Conservation (phyloP, 1,284 basidiomycete genomes). For the Ganoderma lucidum region DNA sequence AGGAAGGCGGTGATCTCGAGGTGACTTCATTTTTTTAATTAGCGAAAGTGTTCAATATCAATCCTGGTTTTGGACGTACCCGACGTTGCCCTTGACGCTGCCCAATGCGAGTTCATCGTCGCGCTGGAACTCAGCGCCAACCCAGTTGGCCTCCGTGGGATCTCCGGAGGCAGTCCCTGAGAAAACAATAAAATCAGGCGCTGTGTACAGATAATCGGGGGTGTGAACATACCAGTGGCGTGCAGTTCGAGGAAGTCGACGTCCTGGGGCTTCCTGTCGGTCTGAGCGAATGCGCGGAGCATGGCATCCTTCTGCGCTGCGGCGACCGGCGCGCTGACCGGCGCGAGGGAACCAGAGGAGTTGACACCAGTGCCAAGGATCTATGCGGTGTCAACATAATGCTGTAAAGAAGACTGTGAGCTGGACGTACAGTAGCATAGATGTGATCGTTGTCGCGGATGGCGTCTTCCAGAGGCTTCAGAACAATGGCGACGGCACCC, state of each 20-base stretch:
- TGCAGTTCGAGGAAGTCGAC: constrained; percentile 58
- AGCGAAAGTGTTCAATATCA: background rate
- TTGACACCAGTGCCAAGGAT: constrained; percentile 50
- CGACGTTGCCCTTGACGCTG: constrained; percentile 56
- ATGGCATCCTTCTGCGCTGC: constrained; percentile 46
- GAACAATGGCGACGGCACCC: constrained; percentile 38
- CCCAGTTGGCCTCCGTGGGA: constrained; percentile 57
- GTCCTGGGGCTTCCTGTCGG: constrained; percentile 43
- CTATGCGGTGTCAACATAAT: constrained; percentile 30
- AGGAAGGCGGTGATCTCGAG: constrained; percentile 52
- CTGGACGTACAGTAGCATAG: constrained; percentile 34
- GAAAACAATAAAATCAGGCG: background rate
- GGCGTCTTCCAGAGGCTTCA: constrained; percentile 39
- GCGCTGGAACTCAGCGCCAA: constrained; percentile 46
- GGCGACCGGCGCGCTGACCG: constrained; percentile 48
- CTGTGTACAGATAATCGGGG: background rate
- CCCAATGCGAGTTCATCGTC: constrained; percentile 46
- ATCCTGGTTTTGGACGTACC: constrained; percentile 38
- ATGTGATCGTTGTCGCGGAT: constrained; percentile 40
- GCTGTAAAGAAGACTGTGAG: background rate
- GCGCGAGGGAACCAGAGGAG: constrained; percentile 45
- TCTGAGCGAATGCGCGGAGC: constrained; percentile 40
- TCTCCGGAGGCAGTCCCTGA: constrained; percentile 54
- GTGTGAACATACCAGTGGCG: constrained; percentile 48
- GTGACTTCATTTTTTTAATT: constrained; percentile 40